Base-by-base conservation (phyloP, 208 protist species). In the Angomonas ambiguus region DNA sequence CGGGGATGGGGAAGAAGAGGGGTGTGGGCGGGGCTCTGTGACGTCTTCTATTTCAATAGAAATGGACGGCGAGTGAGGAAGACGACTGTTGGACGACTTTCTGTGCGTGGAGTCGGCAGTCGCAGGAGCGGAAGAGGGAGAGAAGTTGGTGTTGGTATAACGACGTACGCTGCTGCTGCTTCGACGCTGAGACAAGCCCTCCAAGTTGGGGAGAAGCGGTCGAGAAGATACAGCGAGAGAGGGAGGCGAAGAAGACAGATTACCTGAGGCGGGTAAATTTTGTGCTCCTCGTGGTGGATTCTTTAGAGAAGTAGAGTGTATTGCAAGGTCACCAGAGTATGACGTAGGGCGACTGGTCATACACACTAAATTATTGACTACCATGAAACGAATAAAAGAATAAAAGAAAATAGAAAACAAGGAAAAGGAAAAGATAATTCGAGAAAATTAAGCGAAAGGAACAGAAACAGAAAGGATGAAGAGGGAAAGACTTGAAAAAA, bases 401-500 rank as follows among this genome's bases (percentile, higher is more conserved):
- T 20, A 48, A 48, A 48, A 48, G 18, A 56, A 11, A 56, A 56
- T 24, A 56, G 49, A 56, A 48, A 48, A 20, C 18, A 63, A 63
- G 38, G n/a, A 62, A 33, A 27, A 55, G 33, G 33, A 32, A 57
- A 60, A 51, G 55, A 55, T 42, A 62, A 6, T 18, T 33, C 6
- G 48, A n/a, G 35, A 35, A 32, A 61, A 61, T n/a, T 31, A 10
- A 57, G 28, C 11, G 8, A n/a, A 42, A 28, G 60, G 22, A 22
- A 24, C 18, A 30, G 22, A 56, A 56, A 56, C 18, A 56, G 49
- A 24, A 56, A 20, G 5, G 27, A 56, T 30, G 49, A 56, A 16
- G 38, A 28, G 66, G 10, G 38, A 51, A 65, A 71, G 45, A 65
- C 64, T 27, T 67, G 3, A 51, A 42, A 70, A 66, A 66, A 24